Percentiles rank a stretch among this genome's conserved stretches.
Evolutionary conservation across 306 rosid species (phyloP).

Genomic region (Hippophae rhamnoides): DNA sequence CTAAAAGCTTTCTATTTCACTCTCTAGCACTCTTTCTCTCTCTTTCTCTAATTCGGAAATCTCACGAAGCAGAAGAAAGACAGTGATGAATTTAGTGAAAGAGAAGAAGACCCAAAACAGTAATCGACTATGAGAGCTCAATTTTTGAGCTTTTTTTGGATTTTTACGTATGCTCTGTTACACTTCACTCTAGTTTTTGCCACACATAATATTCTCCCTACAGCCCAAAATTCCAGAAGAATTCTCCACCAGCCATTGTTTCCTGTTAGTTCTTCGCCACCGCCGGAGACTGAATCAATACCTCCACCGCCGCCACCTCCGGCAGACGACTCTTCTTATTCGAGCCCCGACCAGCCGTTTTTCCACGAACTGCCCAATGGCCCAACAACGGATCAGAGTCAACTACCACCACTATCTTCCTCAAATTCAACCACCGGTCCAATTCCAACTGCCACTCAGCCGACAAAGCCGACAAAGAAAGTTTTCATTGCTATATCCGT

Average conservation of each 20-base stretch:
- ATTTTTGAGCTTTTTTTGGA: too few species aligned
- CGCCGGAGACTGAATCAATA: conserved; percentile 26
- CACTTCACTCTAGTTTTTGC: conserved; percentile 14
- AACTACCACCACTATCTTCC: conserved; percentile 28
- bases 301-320: conserved; percentile 40
- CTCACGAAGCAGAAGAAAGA: not conserved
- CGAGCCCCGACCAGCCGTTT: conserved; percentile 50
- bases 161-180: not conserved
- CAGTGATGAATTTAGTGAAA: conserved; percentile 37
- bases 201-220: conserved; percentile 9
- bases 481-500: conserved; percentile 81
- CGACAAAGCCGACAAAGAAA: conserved; percentile 56
- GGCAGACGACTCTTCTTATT: conserved; percentile 2
- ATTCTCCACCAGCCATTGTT: conserved; percentile 80
- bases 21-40: not conserved
- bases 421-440: conserved; percentile 30
- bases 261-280: conserved; percentile 53
- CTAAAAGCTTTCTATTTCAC: too few species aligned
- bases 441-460: conserved; percentile 60
- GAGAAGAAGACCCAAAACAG: conserved; percentile 18
- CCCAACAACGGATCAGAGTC: conserved; percentile 43
- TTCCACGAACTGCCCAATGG: conserved; percentile 60
- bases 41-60: conserved; percentile 4
- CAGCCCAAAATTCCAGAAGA: conserved; percentile 33
- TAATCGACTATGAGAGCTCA: conserved; percentile 20